Evolutionary conservation across 129 eudicot species (phyloP), one percentile per base, ranked within the genome.

Genomic region (Kitagawia praeruptora): DNA sequence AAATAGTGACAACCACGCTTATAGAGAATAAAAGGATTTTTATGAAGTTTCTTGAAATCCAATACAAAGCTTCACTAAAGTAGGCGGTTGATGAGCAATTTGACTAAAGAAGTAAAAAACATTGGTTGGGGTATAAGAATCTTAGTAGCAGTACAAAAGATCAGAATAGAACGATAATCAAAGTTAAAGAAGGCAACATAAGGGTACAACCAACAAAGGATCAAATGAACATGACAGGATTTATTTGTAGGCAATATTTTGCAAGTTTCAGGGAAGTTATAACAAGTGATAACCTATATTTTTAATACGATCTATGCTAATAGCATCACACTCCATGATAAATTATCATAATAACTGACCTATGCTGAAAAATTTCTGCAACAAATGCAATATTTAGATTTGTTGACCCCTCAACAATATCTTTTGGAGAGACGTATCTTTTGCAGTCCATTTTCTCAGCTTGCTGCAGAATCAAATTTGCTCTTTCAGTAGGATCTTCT

Each of bases 351-450:
- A 28, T 75, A 78, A 70, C 88, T 73, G 74, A 83, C 93, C 93
- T 85, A 21, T 89, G 81, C 19, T 89, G 91, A 81, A 89, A 89
- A 61, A 89, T 87, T 80, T 89, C 87, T 16, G 93, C 93, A 77
- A 89, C 93, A 78, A 89, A 87, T 47, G 91, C 88, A 81, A 89
- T 89, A 89, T 89, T 89, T 77, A 89, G 77, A 58, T 89, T 89
- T 77, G 93, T 79, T 54, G 93, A 87, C 19, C 93, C 91, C 27
- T 89, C 93, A 34, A 89, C 91, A 66, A 89, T 89, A 47, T 89
- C 93, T 75, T 85, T 83, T 10, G 93, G 83, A 23, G 89, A 87
- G 77, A 89, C 87, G 71, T 87, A 89, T 85, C 85, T 83, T 85
- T 87, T 89, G 47, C 93, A 89, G 63, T 87, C 89, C 86, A 89